Evolutionary conservation across 2,329 filamentous ascomycete genomes (phyloP), one percentile per base, ranked within the genome.

Genomic region (Orbilia javanica): DNA sequence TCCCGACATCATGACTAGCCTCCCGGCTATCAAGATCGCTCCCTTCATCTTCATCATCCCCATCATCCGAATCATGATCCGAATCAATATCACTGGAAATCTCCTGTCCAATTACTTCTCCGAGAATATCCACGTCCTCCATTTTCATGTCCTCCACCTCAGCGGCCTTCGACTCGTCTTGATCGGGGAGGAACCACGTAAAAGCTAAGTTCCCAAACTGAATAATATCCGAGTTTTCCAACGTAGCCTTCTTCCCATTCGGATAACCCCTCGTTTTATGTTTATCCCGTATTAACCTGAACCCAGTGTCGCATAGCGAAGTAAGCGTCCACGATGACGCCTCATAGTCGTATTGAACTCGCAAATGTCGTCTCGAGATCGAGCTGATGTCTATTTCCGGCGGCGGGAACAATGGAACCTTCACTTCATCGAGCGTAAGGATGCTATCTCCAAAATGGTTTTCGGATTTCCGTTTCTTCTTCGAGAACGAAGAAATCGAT

Each of bases 171-270:
- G 73, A 13, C 50, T 70, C n/a, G 39, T 77, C 29, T 63, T 80
- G 22, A 77, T 81, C 60, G 1, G 55, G 81, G 63, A 39, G 80
- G 79, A 36, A 79, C 79, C 50, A 80, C 55, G 39, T 81, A 74
- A 34, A 80, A 50, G 13, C 70, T 67, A 29, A 72, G 18, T 36
- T 79, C 50, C 71, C 75, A 46, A 68, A 81, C 66, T 39, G 50
- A 52, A 48, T 65, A 4, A 27, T 11, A 39, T 77, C 73, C 1
- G 50, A 60, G 13, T 60, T 77, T 11, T 71, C 25, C 13, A 77
- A 31, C 1, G 31, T 50, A 8, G 52, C 44, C 25, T 11, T 66
- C 31, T 66, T 70, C 13, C 52, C 52, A 31, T 77, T 48, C 60
- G 76, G 4, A 67, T 71, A 31, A 53, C 71, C 50, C 67, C 74